These are phyloP conservation scores for Pichia gijzeniarum DNA, from an alignment of 805 yeast species.

Conservation along the genomic window DNA sequence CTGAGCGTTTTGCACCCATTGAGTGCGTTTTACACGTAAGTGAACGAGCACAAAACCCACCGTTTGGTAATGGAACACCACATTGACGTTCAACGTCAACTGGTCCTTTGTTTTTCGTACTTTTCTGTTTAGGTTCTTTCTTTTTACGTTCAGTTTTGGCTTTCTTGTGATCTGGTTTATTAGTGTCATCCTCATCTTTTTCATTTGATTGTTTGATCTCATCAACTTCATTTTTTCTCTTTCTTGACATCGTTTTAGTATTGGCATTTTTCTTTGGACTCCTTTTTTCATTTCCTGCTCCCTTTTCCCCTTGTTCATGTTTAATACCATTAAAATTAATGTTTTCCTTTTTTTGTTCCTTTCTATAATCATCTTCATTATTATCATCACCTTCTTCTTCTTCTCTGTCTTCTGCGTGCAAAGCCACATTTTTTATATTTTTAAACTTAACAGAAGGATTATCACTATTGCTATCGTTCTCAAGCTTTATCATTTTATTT, in stretches of 20 bases:
- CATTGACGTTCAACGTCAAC: slow-evolving; percentile 92
- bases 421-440: slow-evolving; percentile 15
- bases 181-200: slow-evolving; percentile 24
- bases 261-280: background rate
- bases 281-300: background rate
- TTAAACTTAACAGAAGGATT: slow-evolving; percentile 15
- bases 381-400: no score
- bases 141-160: slow-evolving; percentile 14
- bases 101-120: slow-evolving; percentile 65
- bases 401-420: no score
- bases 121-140: slow-evolving; percentile 30
- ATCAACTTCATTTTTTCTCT: slow-evolving; percentile 2
- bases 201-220: background rate
- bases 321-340: no score
- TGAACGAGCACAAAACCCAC: slow-evolving; percentile 94
- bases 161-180: slow-evolving; percentile 14
- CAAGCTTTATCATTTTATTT: slow-evolving; percentile 1
- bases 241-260: slow-evolving; percentile 7
- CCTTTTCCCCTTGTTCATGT: slow-evolving; percentile 12
- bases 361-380: no score
- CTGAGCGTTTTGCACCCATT: slow-evolving; percentile 97
- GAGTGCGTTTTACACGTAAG: slow-evolving; percentile 96
- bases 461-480: slow-evolving; percentile 6
- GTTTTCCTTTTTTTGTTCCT: no score
- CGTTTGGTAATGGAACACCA: slow-evolving; percentile 90